Base-by-base conservation (phyloP, 2,329 filamentous ascomycete genomes). In the Camillea tinctor region DNA sequence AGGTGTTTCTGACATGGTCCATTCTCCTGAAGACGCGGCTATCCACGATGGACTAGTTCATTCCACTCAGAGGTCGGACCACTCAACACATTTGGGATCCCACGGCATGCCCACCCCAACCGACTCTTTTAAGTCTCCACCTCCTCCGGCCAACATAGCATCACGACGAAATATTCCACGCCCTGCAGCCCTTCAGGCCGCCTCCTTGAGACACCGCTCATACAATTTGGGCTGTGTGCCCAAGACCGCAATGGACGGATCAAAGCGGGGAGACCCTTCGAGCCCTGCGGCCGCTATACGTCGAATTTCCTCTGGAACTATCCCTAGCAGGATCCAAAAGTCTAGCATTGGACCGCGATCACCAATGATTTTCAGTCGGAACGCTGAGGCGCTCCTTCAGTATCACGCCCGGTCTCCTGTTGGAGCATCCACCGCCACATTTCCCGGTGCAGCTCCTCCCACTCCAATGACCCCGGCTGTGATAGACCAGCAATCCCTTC, bases 61-160 rank as follows among this genome's bases (percentile, higher is more conserved):
- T 60, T 61, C 51, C 36, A 60, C 54, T 26, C 60, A 64, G 56
- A 60, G 54, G 15, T 59, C 63, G 50, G 63, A 64, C 11, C 64
- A 64, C 52, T 17, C 60, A 6, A 60, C 63, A 13, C 50, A 64
- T 15, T 7, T 62, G 23, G 48, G 62, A 13, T 58, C 59, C 23
- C 67, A 66, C 55, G 68, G 65, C 50, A 66, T 69, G 56, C 66
- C 67, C 23, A 69, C 64, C 17, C 64, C 74, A 4, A 67, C 69
- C 2, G 74, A 76, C 52, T 70, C 77, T 24, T 74, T 83, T 67
- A 80, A 77, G 65, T 83, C 82, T 1, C 78, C 82, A 0, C 79
- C 81, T 11, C 77, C 78, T 9, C 77, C 79, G 0, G 76, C 82
- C 57, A 83, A 85, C 65, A 82, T 86, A 61, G 84, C 83, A 17